A percentile compares a stretch with the other conserved stretches of the same genome.
These are phyloP conservation scores for Pseudocercospora pini-densiflorae DNA, from an alignment of 2,329 filamentous ascomycete species.

Conservation along the genomic window DNA sequence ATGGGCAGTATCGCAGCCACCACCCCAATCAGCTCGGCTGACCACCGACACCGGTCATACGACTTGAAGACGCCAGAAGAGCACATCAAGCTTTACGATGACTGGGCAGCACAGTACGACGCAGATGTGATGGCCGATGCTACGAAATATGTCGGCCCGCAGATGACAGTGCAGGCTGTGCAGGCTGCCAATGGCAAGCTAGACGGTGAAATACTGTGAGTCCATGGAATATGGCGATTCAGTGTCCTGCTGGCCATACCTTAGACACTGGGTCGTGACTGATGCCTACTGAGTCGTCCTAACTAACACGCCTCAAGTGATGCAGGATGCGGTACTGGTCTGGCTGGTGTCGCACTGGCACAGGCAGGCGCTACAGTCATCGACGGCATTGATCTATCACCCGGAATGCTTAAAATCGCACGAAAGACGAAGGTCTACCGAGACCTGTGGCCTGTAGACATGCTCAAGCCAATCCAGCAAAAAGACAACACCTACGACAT, in stretches of 20 bases:
- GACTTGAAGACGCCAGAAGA: slow-evolving; percentile 6
- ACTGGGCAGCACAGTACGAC: slow-evolving; percentile 54
- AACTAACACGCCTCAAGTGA: not conserved
- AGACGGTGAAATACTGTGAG: slow-evolving; percentile 17
- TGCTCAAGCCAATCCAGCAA: slow-evolving; percentile 50
- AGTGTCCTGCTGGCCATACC: not conserved
- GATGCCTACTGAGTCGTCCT: not conserved
- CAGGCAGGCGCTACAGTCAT: slow-evolving; percentile 51
- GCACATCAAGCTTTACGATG: slow-evolving; percentile 45
- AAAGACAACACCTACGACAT: slow-evolving; percentile 54
- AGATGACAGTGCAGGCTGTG: slow-evolving; percentile 20
- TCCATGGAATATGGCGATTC: not conserved
- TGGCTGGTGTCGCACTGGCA: slow-evolving; percentile 56
- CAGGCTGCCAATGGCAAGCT: slow-evolving; percentile 20
- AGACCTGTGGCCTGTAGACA: slow-evolving; percentile 51
- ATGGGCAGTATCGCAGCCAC: slow-evolving; percentile 8
- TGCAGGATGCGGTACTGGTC: slow-evolving; percentile 28
- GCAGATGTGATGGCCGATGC: slow-evolving; percentile 43
- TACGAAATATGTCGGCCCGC: slow-evolving; percentile 49
- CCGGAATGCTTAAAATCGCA: slow-evolving; percentile 60
- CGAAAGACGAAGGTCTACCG: slow-evolving; percentile 54
- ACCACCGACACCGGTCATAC: slow-evolving; percentile 6
- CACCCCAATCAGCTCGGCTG: not conserved
- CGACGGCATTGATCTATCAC: slow-evolving; percentile 59
- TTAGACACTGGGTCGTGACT: not conserved